These are phyloP conservation scores for Coniella lustricola DNA, from an alignment of 2,329 filamentous ascomycete species.

Conservation along the genomic window DNA sequence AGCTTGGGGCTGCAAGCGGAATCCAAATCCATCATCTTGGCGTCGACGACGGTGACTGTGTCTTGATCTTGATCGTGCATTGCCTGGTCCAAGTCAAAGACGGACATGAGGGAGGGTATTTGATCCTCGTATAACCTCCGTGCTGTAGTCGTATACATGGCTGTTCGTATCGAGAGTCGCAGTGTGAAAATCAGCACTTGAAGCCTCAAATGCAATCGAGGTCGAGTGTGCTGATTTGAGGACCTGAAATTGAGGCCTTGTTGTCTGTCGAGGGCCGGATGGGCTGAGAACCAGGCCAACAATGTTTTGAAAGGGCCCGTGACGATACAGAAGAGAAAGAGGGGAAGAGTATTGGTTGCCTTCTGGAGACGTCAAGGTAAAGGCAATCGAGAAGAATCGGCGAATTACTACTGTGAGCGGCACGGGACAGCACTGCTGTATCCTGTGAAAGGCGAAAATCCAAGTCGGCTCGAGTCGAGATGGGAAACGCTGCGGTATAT, in stretches of 20 bases:
- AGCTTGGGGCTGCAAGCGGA: conserved; percentile 30
- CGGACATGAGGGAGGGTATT: conserved; percentile 71
- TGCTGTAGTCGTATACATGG: conserved; percentile 56
- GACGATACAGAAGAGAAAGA: background rate
- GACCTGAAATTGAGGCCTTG: background rate
- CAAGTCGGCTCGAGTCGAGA: conserved; percentile 7
- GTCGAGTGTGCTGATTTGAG: conserved; percentile 3
- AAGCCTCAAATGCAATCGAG: conserved; percentile 2
- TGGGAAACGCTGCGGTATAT: conserved; percentile 1
- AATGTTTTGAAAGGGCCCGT: conserved; percentile 4
- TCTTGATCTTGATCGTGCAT: conserved; percentile 47
- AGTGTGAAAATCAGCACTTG: conserved; percentile 4
- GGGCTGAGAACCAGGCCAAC: background rate
- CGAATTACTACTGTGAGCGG: conserved; percentile 12
- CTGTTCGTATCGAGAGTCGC: conserved; percentile 20
- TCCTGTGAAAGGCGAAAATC: conserved; percentile 28
- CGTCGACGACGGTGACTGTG: conserved; percentile 47
- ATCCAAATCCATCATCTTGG: conserved; percentile 44
- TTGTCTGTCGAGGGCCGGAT: conserved; percentile 1
- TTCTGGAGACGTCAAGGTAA: conserved; percentile 1
- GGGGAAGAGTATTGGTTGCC: background rate
- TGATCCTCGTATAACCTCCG: conserved; percentile 60
- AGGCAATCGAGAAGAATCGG: background rate
- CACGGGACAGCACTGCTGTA: conserved; percentile 47
- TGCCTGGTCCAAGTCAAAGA: conserved; percentile 56